phyloP scores from a whole-genome alignment of 2,329 filamentous ascomycete genomes.

The Chaetomiaceae sp. region DNA sequence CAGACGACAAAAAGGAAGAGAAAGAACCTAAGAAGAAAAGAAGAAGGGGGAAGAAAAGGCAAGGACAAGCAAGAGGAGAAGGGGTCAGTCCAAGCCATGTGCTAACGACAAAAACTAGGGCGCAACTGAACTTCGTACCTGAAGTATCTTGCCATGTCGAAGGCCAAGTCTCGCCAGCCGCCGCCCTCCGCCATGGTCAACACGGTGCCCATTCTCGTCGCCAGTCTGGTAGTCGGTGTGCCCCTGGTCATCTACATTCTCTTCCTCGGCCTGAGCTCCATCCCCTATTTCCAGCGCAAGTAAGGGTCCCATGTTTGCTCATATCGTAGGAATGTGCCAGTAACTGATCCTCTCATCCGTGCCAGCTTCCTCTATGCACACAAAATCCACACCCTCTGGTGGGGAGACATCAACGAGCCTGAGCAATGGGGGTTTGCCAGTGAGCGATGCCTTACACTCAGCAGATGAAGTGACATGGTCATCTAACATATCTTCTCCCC shows the following conservation, averaged over 20 bases:
- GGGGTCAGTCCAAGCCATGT: too few species aligned
- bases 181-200: constrained; percentile 10
- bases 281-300: constrained; percentile 74
- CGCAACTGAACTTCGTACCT: too few species aligned
- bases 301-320: constrained; percentile 40
- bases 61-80: too few species aligned
- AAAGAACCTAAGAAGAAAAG: too few species aligned
- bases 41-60: too few species aligned
- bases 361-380: constrained; percentile 77
- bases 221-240: constrained; percentile 53
- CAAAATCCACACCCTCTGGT: constrained; percentile 67
- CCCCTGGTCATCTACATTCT: constrained; percentile 62
- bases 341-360: neutral
- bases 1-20: too few species aligned
- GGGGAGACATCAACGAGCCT: constrained; percentile 58
- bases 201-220: constrained; percentile 31
- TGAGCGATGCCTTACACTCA: constrained; percentile 37
- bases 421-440: constrained; percentile 84
- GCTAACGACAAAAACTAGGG: too few species aligned
- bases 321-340: neutral
- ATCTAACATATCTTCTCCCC: too few species aligned
- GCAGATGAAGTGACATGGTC: too few species aligned
- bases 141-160: neutral
- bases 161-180: neutral
- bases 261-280: constrained; percentile 62